A percentile compares a stretch with the other conserved stretches of the same genome.
phyloP scores from a whole-genome alignment of 306 rosid species.

The Quercus glauca region DNA sequence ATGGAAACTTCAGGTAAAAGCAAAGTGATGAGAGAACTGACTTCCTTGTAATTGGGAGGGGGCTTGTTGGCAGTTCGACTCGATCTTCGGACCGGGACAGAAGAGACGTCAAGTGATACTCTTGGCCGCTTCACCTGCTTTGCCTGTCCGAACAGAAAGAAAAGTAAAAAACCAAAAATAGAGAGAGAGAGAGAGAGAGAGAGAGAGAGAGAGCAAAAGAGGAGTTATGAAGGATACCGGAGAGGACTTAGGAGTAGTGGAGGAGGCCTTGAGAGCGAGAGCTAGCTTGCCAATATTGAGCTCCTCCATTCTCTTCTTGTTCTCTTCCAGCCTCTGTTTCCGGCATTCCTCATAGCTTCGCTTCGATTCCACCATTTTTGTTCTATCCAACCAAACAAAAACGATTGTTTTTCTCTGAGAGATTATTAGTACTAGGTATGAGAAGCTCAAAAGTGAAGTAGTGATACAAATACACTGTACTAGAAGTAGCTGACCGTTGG shows the following conservation, averaged over 20 bases:
- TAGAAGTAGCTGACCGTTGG: too few species aligned
- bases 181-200: background rate
- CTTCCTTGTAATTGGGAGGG: slow-evolving; percentile 46
- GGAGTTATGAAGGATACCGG: slow-evolving; percentile 27
- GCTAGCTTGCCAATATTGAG: slow-evolving; percentile 48
- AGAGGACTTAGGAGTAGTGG: slow-evolving; percentile 34
- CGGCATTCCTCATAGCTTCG: slow-evolving; percentile 44
- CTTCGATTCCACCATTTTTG: slow-evolving; percentile 39
- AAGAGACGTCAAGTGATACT: slow-evolving; percentile 16
- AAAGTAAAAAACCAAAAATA: background rate
- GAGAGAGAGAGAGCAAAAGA: background rate
- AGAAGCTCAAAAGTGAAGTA: too few species aligned
- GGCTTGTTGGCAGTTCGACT: slow-evolving; percentile 30
- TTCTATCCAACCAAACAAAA: slow-evolving; percentile 5
- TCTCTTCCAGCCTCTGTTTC: slow-evolving; percentile 44
- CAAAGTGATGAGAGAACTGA: slow-evolving; percentile 6
- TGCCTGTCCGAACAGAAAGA: slow-evolving; percentile 14
- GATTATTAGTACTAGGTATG: too few species aligned
- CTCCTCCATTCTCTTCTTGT: slow-evolving; percentile 51
- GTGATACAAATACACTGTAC: too few species aligned
- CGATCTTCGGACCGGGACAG: slow-evolving; percentile 39
- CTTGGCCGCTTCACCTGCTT: slow-evolving; percentile 31
- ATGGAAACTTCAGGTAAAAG: too few species aligned
- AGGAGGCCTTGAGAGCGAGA: slow-evolving; percentile 27
- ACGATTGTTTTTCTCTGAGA: background rate